Percentiles rank a stretch among this genome's conserved stretches.
These are phyloP conservation scores for Agaricus bisporus DNA, from an alignment of 768 basidiomycete genomes.

Conservation along the genomic window DNA sequence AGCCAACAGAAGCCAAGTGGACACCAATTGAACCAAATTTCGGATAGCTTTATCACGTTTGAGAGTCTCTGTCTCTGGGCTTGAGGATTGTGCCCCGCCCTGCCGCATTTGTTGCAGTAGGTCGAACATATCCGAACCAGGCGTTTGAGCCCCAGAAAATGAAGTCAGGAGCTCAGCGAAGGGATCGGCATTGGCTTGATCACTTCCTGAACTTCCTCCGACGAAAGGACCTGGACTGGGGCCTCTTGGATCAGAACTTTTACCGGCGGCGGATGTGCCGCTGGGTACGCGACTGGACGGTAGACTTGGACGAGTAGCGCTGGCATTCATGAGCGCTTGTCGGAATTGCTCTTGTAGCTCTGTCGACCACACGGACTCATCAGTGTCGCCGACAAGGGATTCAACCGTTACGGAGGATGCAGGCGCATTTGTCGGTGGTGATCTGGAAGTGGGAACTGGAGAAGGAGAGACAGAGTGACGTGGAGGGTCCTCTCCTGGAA, in stretches of 20 bases:
- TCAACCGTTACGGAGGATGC: constrained; percentile 11
- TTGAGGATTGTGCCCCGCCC: not conserved
- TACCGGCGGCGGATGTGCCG: constrained; percentile 20
- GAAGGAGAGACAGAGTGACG: constrained; percentile 10
- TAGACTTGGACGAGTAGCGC: constrained; percentile 5
- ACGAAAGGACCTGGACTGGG: constrained; percentile 34
- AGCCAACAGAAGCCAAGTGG: constrained; percentile 58
- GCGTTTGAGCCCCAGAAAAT: constrained; percentile 13
- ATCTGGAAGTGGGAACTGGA: constrained; percentile 11
- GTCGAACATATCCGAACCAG: constrained; percentile 14
- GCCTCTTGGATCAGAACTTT: constrained; percentile 25
- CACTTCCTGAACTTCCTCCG: constrained; percentile 12
- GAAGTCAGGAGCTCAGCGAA: not conserved
- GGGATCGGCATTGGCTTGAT: not conserved
- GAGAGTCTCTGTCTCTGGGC: not conserved
- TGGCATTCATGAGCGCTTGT: constrained; percentile 49
- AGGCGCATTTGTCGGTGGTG: constrained; percentile 19
- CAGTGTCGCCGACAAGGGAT: constrained; percentile 25
- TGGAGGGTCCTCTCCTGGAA: constrained; percentile 42
- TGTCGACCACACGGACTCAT: constrained; percentile 58
- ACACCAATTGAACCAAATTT: constrained; percentile 59
- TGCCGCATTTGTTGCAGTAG: constrained; percentile 17
- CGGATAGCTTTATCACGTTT: constrained; percentile 31
- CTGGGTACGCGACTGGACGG: constrained; percentile 17
- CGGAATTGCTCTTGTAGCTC: constrained; percentile 68